Base-by-base conservation (phyloP, 2,329 filamentous ascomycete genomes). In the Fusarium humuli region DNA sequence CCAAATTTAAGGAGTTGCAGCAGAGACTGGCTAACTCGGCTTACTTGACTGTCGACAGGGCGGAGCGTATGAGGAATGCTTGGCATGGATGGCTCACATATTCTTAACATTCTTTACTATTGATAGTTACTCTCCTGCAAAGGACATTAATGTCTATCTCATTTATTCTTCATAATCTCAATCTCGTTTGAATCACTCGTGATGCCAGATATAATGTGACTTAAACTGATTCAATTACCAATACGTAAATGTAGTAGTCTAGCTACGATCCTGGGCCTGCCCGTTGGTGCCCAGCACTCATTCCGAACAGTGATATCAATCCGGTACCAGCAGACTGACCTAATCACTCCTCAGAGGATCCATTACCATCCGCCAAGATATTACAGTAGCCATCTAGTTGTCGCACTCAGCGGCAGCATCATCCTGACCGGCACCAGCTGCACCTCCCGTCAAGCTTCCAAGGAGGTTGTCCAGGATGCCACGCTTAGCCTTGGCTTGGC, bases 1-100 rank as follows among this genome's bases (percentile, higher is more conserved):
- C 60, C 1, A 69, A 75, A 47, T 75, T 90, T 67, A 61, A 59
- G 12, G 50, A 66, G 30, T 27, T 73, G 13, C 70, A 70, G 22
- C 61, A 58, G 9, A 64, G 67, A 25, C 23, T 73, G 14, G 63
- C 63, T 0, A 64, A 73, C 22, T 70, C 71, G 2, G 66, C 71
- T 0, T 73, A 73, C 30, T 23, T 72, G 16, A 71, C 71, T 2
- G 60, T 60, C 1, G 58, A 67, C 1, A 52, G 64, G 5, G 69
- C 69, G 1, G 69, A 73, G 61, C 68, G 71, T 2, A 60, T 69
- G 56, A 73, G 67, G 66, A 72, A 73, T 62, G 58, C 71, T n/a
- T 73, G 71, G 71, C 71, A 73, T 11, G 71, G 71, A 2, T 73
- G 70, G 70, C 57, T 73, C 18, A 70, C 70, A 1, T 73, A 73